These are phyloP conservation scores for Lactifluus echinatus DNA, from an alignment of 768 basidiomycete species.

Conservation along the genomic window DNA sequence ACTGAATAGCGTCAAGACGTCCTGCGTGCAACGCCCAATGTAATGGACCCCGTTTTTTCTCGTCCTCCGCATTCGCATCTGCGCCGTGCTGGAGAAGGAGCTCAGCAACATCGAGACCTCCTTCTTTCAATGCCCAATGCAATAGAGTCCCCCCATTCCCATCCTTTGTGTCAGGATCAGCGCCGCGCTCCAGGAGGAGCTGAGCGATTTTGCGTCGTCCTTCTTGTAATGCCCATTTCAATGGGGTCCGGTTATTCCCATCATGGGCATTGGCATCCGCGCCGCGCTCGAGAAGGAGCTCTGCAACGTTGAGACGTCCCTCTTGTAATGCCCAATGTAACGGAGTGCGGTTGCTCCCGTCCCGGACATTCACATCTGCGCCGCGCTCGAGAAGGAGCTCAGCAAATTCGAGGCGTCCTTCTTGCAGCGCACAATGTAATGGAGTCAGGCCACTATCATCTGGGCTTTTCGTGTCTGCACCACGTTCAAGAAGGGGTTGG, in stretches of 20 bases:
- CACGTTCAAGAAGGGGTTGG: too few relatives aligned
- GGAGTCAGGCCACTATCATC: neutral
- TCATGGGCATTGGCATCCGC: neutral
- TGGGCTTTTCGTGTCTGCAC: too few relatives aligned
- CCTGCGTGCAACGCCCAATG: too few relatives aligned
- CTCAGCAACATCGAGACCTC: neutral
- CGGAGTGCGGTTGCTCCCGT: neutral
- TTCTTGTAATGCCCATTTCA: too few relatives aligned
- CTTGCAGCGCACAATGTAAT: neutral
- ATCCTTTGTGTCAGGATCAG: neutral
- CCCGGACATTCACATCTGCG: neutral
- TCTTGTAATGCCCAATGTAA: neutral
- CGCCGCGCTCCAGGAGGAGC: neutral
- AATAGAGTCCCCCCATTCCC: neutral
- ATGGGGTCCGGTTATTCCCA: too few relatives aligned
- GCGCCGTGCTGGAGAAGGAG: neutral
- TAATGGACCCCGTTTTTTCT: too few relatives aligned
- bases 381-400: neutral
- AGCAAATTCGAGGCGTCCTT: neutral
- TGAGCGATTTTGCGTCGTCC: too few relatives aligned
- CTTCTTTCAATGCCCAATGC: neutral
- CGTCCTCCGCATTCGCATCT: too few relatives aligned
- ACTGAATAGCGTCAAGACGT: too few relatives aligned
- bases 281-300: neutral
- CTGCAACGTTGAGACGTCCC: neutral